Percentiles rank a stretch among this genome's conserved stretches.
These are phyloP conservation scores for Cryphonectria japonica DNA, from an alignment of 2,329 filamentous ascomycete species.

Conservation along the genomic window DNA sequence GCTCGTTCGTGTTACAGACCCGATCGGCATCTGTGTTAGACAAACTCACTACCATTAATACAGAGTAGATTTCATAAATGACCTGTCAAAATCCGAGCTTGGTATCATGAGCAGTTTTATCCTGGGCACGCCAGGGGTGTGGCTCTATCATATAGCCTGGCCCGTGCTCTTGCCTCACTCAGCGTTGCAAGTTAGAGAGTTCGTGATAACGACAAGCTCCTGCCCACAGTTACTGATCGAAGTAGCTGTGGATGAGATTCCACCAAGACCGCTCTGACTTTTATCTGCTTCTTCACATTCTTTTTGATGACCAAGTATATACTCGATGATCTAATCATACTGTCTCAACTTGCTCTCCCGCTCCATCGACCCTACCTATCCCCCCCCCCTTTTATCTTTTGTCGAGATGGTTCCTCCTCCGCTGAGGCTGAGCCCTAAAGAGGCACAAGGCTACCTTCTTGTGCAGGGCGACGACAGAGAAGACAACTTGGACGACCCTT, in stretches of 20 bases:
- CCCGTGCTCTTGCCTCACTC: neutral
- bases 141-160: neutral
- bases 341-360: neutral
- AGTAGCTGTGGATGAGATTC: neutral
- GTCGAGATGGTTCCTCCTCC: slow-evolving; percentile 24
- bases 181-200: neutral
- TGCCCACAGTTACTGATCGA: neutral
- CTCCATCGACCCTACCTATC: neutral
- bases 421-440: slow-evolving; percentile 25
- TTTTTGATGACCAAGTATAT: neutral
- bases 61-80: neutral
- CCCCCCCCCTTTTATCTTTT: neutral
- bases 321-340: neutral
- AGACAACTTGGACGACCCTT: slow-evolving; percentile 20
- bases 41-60: neutral
- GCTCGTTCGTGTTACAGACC: neutral
- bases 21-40: neutral
- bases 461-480: slow-evolving; percentile 26
- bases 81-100: neutral
- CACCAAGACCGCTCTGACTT: neutral
- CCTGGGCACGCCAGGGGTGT: neutral
- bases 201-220: neutral
- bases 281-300: neutral
- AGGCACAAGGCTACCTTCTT: slow-evolving; percentile 30
- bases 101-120: neutral